Conservation (phyloP, 352 stramenopile species). For the Detonula confervacea region DNA sequence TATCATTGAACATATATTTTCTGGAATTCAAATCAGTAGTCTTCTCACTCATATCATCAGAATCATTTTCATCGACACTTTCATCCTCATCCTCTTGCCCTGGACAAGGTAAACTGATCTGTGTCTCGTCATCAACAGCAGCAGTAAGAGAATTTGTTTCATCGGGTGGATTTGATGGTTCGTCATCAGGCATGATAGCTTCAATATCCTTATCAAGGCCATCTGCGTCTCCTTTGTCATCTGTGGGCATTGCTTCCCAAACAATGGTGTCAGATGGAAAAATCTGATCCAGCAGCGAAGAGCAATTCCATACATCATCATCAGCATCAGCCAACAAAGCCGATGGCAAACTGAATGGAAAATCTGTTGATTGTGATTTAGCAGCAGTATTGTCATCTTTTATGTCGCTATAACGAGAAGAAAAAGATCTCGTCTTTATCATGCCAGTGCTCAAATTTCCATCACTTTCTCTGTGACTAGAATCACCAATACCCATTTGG, state of each 20-base stretch:
- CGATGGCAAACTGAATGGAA: constrained; percentile 32
- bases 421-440: constrained; percentile 4
- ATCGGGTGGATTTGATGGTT: background rate
- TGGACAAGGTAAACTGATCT: background rate
- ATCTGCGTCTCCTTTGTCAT: background rate
- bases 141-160: background rate
- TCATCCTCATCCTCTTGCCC: background rate
- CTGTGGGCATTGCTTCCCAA: background rate
- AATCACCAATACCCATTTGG: constrained; percentile 12
- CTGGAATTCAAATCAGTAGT: constrained; percentile 3
- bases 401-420: constrained; percentile 15
- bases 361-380: background rate
- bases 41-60: background rate
- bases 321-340: constrained; percentile 37
- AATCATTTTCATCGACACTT: background rate
- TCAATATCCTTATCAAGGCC: background rate
- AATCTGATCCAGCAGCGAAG: constrained; percentile 9
- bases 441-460: background rate
- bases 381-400: constrained; percentile 2
- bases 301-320: constrained; percentile 38
- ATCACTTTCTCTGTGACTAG: constrained; percentile 1
- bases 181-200: background rate
- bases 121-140: background rate
- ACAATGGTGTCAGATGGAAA: constrained; percentile 14
- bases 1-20: constrained; percentile 40